A percentile compares a stretch with the other conserved stretches of the same genome.
These are phyloP conservation scores for Fusarium irregulare DNA, from an alignment of 2,329 filamentous ascomycete genomes.

Conservation along the genomic window DNA sequence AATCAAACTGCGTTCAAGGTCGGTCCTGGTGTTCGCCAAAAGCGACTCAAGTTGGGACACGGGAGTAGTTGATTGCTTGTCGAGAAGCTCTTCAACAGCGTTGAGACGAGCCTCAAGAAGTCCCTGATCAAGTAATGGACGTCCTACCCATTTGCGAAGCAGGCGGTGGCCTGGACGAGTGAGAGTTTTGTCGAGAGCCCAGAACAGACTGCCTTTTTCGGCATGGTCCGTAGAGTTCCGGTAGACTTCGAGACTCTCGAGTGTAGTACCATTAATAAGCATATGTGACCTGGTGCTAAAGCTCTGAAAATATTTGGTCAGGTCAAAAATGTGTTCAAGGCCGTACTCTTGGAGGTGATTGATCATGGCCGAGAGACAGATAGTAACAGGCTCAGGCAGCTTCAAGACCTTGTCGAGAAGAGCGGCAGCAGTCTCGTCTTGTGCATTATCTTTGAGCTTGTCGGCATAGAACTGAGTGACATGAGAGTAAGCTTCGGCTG, in stretches of 20 bases:
- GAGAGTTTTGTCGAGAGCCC: slow-evolving; percentile 92
- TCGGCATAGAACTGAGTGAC: slow-evolving; percentile 93
- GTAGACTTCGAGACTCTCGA: slow-evolving; percentile 95
- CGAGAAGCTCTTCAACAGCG: slow-evolving; percentile 87
- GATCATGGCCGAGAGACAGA: slow-evolving; percentile 97
- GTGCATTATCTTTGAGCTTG: slow-evolving; percentile 74
- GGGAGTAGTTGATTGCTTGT: slow-evolving; percentile 71
- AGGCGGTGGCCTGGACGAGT: slow-evolving; percentile 90
- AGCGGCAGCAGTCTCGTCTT: slow-evolving; percentile 67
- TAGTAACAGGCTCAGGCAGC: slow-evolving; percentile 85
- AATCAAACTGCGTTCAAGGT: slow-evolving; percentile 92
- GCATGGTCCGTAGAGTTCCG: slow-evolving; percentile 91
- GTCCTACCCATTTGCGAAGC: slow-evolving; percentile 93
- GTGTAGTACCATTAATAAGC: slow-evolving; percentile 93
- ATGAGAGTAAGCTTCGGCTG: slow-evolving; percentile 86
- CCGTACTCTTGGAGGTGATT: slow-evolving; percentile 91
- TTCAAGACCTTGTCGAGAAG: slow-evolving; percentile 88
- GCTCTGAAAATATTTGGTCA: slow-evolving; percentile 96
- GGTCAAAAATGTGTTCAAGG: slow-evolving; percentile 91
- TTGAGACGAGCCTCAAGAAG: slow-evolving; percentile 81
- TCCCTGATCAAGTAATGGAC: slow-evolving; percentile 82
- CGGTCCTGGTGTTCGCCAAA: slow-evolving; percentile 76
- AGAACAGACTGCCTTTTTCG: slow-evolving; percentile 90
- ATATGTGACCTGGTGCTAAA: slow-evolving; percentile 96
- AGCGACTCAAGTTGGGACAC: slow-evolving; percentile 81